phyloP scores from a whole-genome alignment of 108 stramenopile species.

The Craspedostauros australis region DNA sequence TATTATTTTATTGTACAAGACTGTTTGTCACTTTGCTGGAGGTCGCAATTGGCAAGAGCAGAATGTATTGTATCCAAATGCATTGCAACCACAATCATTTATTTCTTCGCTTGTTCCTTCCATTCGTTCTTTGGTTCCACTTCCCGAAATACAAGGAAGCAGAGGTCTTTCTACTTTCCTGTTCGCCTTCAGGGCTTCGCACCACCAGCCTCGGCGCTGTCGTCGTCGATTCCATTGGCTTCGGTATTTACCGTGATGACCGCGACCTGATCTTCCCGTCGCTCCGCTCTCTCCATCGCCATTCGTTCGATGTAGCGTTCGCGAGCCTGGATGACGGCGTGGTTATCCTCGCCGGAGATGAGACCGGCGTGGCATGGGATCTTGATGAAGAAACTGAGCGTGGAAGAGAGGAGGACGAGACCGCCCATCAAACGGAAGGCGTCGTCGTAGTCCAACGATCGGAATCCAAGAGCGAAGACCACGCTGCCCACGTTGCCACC shows the following conservation, averaged over 20 bases:
- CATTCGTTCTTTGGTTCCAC: too few relatives aligned
- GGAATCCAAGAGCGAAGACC: slow-evolving; percentile 47
- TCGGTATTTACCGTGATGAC: slow-evolving; percentile 10
- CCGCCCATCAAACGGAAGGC: slow-evolving; percentile 67
- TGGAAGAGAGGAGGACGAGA: slow-evolving; percentile 32
- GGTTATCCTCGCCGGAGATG: slow-evolving; percentile 33
- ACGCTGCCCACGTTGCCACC: slow-evolving; percentile 79
- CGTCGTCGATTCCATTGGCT: not conserved
- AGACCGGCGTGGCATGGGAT: slow-evolving; percentile 52
- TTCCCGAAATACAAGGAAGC: too few relatives aligned
- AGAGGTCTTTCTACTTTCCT: too few relatives aligned
- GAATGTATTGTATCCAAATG: too few relatives aligned
- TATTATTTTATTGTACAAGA: too few relatives aligned
- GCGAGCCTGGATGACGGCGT: slow-evolving; percentile 24
- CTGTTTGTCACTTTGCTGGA: too few relatives aligned
- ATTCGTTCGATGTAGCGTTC: slow-evolving; percentile 12
- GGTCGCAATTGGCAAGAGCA: too few relatives aligned
- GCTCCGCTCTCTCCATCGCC: not conserved
- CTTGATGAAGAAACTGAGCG: slow-evolving; percentile 34
- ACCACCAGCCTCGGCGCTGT: not conserved
- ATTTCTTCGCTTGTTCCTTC: too few relatives aligned
- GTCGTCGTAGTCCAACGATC: slow-evolving; percentile 32
- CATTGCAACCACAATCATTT: too few relatives aligned
- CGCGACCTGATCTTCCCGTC: slow-evolving; percentile 1
- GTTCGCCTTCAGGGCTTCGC: too few relatives aligned